Base-by-base conservation (phyloP, 2,329 filamentous ascomycete species). In the Hymenoscyphus infarciens region DNA sequence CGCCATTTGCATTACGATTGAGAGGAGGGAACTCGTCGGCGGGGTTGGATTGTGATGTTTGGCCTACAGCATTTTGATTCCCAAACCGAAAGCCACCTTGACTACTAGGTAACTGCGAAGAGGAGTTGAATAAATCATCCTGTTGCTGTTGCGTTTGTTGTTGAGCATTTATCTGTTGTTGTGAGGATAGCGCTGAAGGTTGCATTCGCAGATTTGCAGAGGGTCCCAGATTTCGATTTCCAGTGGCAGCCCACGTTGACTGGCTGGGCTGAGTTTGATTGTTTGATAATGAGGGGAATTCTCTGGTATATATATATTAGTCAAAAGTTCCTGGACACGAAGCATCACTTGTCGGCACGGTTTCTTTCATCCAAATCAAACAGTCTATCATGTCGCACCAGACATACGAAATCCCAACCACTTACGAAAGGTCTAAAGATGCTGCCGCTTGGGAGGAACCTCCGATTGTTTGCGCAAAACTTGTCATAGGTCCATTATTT, bases 271-370 rank as follows among this genome's bases (percentile, higher is more conserved):
- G 74, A 56, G 73, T 83, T 54, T 83, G 78, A 66, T 83, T 86
- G 70, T 84, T 86, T 59, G 85, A 87, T 68, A 89, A 75, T 25
- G 85, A 87, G 8, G 86, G 86, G 61, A 89, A 89, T 71, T 89
- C 86, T 64, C 86, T 89, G 64, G 57, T 54, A 31, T 60, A 38
- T 38, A 19, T 16, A 39, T 19, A 61, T 71, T 49, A 71, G 70
- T 45, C 55, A 63, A 49, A 55, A 13, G n/a, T 31, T 19, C 8
- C 4, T 25, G 53, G n/a, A 53, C 19, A 39, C 5, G 33, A 56
- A 35, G 16, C 16, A 52, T 19, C 29, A 35, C 25, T 31, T 58
- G 45, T n/a, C n/a, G 19, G 45, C 19, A 19, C 45, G 4, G 13
- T 5, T 13, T 27, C 19, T 13, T 22, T 25, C 45, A 3, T 2